These are phyloP conservation scores for Euclidium syriacum DNA, from an alignment of 345 rosid genomes.

Conservation along the genomic window DNA sequence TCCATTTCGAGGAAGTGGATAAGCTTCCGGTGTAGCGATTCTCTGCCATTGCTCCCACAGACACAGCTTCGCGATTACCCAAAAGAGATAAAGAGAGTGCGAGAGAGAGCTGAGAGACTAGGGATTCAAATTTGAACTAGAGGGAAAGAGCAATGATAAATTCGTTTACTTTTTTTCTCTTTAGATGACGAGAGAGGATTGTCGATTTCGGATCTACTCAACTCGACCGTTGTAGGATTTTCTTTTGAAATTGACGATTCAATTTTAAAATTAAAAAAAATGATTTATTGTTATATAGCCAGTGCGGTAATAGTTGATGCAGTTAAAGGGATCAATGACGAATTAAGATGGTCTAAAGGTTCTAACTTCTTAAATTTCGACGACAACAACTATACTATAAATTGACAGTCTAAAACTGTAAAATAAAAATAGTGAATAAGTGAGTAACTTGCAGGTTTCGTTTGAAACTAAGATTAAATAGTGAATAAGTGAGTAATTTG, in stretches of 20 bases:
- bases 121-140: constrained; percentile 25
- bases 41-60: constrained; percentile 25
- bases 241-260: constrained; percentile 8
- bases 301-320: too few relatives aligned
- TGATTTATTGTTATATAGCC: too few relatives aligned
- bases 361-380: too few relatives aligned
- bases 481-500: too few relatives aligned
- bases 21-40: constrained; percentile 35
- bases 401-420: too few relatives aligned
- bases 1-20: constrained; percentile 56
- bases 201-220: constrained; percentile 13
- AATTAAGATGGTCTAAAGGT: too few relatives aligned
- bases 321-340: too few relatives aligned
- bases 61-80: constrained; percentile 6
- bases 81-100: background rate
- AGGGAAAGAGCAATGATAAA: constrained; percentile 8
- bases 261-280: too few relatives aligned
- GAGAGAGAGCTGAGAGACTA: background rate
- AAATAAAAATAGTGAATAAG: too few relatives aligned
- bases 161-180: background rate
- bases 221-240: constrained; percentile 27
- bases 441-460: too few relatives aligned
- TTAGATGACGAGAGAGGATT: constrained; percentile 7
- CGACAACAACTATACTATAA: too few relatives aligned
- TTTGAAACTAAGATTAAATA: too few relatives aligned